Evolutionary conservation across 1,139 yeast species (phyloP), one percentile per base, ranked within the genome.

Genomic region (Candida tropicalis): DNA sequence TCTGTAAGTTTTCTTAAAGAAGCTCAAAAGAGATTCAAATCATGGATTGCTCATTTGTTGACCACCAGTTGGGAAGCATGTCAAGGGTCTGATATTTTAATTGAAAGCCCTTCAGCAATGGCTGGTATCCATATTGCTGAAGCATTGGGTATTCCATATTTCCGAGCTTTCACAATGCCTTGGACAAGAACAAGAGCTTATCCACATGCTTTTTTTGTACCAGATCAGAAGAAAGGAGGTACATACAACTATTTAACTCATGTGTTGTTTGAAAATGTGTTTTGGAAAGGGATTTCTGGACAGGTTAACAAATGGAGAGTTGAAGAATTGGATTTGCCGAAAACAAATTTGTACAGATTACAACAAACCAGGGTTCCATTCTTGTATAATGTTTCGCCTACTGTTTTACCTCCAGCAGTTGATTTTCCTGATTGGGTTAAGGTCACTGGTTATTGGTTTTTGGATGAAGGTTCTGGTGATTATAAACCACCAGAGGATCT

Each of bases 161-260:
- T 87, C 71, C 73, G 98, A 54, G 97, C 98, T 0, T 93, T 91
- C 58, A 93, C 98, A 0, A 91, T 91, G 98, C 98, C 98, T 0
- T 91, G 98, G 98, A 88, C 97, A 0, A 70, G 96, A 53, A 91
- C 98, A 0, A 75, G 96, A 51, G 95, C 97, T 0, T 91, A 91
- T 59, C 97, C 97, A 1, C 97, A 91, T 68, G 98, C 98, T 0
- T 90, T 91, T 53, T 83, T 91, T 56, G 96, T 89, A 4, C 97
- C 98, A 0, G 97, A 89, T 47, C 95, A 87, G 60, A 88, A 86
- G 58, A 79, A 86, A 62, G 97, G 97, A 7, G 97, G 97, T 1
- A 84, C 93, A 4, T 91, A 91, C 65, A 91, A 91, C 59, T 88
- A 88, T 57, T 70, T 93, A 65, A 90, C 98, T 0, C 96, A 93